phyloP scores from a whole-genome alignment of 2,329 filamentous ascomycete species.

The Verruconis gallopava region DNA sequence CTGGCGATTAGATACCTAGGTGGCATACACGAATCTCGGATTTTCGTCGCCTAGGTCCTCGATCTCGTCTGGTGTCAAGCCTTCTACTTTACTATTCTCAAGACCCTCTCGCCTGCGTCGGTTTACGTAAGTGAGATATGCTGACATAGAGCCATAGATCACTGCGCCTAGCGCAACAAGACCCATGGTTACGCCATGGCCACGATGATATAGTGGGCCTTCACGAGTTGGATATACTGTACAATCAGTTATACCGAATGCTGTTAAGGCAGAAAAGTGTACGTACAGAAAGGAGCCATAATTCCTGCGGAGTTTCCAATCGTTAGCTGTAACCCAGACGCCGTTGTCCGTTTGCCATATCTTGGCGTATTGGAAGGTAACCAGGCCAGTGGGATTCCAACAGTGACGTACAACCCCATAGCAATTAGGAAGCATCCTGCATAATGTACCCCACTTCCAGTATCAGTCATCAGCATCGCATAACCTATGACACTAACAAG shows the following conservation, averaged over 20 bases:
- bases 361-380: conserved; percentile 56
- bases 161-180: conserved; percentile 33
- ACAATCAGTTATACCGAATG: conserved; percentile 3
- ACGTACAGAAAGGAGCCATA: conserved; percentile 54
- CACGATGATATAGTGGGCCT: conserved; percentile 35
- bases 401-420: conserved; percentile 52
- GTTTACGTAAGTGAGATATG: conserved; percentile 26
- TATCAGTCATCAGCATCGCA: conserved; percentile 49
- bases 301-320: conserved; percentile 60
- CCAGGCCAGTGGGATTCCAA: conserved; percentile 45
- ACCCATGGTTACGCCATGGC: conserved; percentile 39
- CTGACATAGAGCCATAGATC: conserved; percentile 26
- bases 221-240: conserved; percentile 33
- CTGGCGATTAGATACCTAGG: no score
- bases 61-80: conserved; percentile 30
- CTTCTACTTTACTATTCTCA: conserved; percentile 27
- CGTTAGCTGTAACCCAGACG: conserved; percentile 57
- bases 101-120: conserved; percentile 25
- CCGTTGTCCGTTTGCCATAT: conserved; percentile 64
- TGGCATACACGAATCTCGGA: conserved; percentile 31
- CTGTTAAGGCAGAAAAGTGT: neutral
- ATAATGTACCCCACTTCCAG: conserved; percentile 52
- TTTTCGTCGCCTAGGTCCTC: conserved; percentile 33
- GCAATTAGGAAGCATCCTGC: conserved; percentile 69
- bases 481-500: conserved; percentile 55